phyloP scores from a whole-genome alignment of 2,329 filamentous ascomycete genomes.

The Alternaria alternata region DNA sequence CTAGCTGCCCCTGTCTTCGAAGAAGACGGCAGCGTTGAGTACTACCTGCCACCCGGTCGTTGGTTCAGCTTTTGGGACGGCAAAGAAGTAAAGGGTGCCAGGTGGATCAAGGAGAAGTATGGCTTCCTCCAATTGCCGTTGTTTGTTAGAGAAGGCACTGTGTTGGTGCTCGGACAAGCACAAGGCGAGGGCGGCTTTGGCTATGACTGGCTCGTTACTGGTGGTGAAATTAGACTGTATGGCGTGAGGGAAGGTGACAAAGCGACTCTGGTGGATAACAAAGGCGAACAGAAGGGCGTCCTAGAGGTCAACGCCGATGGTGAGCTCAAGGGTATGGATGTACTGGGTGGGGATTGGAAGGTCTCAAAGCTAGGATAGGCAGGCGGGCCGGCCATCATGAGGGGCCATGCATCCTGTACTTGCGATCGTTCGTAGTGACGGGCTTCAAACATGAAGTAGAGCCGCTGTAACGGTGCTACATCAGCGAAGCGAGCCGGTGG shows the following conservation, averaged over 20 bases:
- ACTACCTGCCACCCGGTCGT: slow-evolving; percentile 67
- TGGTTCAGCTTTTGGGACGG: slow-evolving; percentile 62
- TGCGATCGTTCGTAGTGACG: neutral
- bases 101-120: slow-evolving; percentile 55
- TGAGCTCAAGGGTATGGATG: slow-evolving; percentile 39
- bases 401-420: slow-evolving; percentile 1
- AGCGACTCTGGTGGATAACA: slow-evolving; percentile 46
- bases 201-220: slow-evolving; percentile 53
- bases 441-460: neutral
- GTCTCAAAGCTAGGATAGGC: slow-evolving; percentile 38
- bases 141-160: slow-evolving; percentile 52
- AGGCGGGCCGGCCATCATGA: slow-evolving; percentile 1
- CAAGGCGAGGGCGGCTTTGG: slow-evolving; percentile 50
- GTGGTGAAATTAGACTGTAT: slow-evolving; percentile 51
- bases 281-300: slow-evolving; percentile 41
- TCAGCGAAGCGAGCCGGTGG: slow-evolving; percentile 5
- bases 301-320: slow-evolving; percentile 41
- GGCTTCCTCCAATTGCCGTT: slow-evolving; percentile 52
- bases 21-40: slow-evolving; percentile 69
- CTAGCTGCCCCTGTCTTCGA: slow-evolving; percentile 71
- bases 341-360: slow-evolving; percentile 48
- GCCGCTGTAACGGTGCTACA: slow-evolving; percentile 6
- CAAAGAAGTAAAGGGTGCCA: slow-evolving; percentile 52
- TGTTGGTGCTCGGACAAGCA: slow-evolving; percentile 52
- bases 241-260: slow-evolving; percentile 46